Evolutionary conservation across 441 rosid species (phyloP).

Genomic region (Isatis lusitanica): DNA sequence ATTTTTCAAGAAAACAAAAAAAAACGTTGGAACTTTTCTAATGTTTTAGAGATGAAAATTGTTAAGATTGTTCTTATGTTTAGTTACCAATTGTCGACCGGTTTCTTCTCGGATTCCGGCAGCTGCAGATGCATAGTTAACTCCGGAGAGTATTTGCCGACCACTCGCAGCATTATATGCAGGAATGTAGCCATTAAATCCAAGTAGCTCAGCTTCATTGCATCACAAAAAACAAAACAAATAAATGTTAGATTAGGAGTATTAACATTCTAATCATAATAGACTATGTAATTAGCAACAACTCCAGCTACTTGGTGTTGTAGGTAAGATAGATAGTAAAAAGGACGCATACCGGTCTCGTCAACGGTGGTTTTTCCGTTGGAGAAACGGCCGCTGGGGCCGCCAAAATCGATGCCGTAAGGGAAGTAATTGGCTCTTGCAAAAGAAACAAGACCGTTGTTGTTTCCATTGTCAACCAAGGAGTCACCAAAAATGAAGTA

Average conservation of each 20-base stretch:
- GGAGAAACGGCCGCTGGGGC: constrained; percentile 61
- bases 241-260: background rate
- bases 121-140: constrained; percentile 65
- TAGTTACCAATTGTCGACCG: constrained; percentile 42
- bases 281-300: background rate
- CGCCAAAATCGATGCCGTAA: constrained; percentile 60
- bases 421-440: constrained; percentile 61
- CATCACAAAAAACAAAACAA: too few relatives aligned
- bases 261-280: background rate
- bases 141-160: constrained; percentile 49
- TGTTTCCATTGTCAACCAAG: constrained; percentile 66
- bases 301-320: background rate
- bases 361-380: constrained; percentile 65
- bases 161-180: constrained; percentile 35
- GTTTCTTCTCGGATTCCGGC: constrained; percentile 65
- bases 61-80: background rate
- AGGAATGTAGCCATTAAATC: constrained; percentile 52
- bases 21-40: background rate
- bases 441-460: constrained; percentile 49
- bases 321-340: background rate
- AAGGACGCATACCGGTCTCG: constrained; percentile 40
- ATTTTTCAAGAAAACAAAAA: background rate
- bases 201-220: constrained; percentile 51
- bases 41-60: background rate
- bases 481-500: constrained; percentile 69